Percentiles rank a stretch among this genome's conserved stretches.
phyloP scores from a whole-genome alignment of 2,329 filamentous ascomycete genomes.

The Ophidiomyces ophidiicola region DNA sequence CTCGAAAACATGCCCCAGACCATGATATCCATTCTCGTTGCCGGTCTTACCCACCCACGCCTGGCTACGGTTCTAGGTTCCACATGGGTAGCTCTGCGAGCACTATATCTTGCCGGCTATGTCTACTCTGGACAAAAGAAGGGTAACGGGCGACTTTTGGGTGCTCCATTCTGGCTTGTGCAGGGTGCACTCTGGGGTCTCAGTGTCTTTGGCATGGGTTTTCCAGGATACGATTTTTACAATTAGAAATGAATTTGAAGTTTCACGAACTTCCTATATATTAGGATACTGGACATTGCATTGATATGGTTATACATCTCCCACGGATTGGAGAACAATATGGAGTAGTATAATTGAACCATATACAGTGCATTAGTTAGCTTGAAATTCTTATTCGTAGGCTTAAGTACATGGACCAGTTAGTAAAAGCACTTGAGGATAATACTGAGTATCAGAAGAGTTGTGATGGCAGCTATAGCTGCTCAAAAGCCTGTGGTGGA shows the following conservation, averaged over 20 bases:
- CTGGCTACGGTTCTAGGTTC: slow-evolving; percentile 36
- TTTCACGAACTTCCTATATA: neutral
- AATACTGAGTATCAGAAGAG: too few relatives aligned
- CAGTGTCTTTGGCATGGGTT: slow-evolving; percentile 24
- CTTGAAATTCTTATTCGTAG: too few relatives aligned
- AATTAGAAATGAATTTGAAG: neutral
- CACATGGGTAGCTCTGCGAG: slow-evolving; percentile 40
- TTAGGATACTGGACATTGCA: too few relatives aligned
- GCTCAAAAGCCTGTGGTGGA: too few relatives aligned
- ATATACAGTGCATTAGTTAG: too few relatives aligned
- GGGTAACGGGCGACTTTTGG: slow-evolving; percentile 28
- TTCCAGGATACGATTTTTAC: slow-evolving; percentile 4
- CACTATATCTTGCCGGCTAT: slow-evolving; percentile 40
- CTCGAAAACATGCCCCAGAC: slow-evolving; percentile 45
- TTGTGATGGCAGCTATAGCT: too few relatives aligned
- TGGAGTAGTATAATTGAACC: too few relatives aligned
- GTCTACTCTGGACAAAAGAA: slow-evolving; percentile 30
- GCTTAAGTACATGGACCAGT: too few relatives aligned
- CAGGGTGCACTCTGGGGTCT: slow-evolving; percentile 33
- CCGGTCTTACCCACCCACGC: slow-evolving; percentile 43
- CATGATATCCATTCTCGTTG: slow-evolving; percentile 41
- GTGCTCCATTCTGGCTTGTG: slow-evolving; percentile 28
- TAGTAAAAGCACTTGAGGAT: too few relatives aligned
- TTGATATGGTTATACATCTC: too few relatives aligned
- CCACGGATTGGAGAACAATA: too few relatives aligned